A percentile compares a stretch with the other conserved stretches of the same genome.
These are phyloP conservation scores for Alternaria sp. DNA, from an alignment of 2,329 filamentous ascomycete genomes.

Conservation along the genomic window DNA sequence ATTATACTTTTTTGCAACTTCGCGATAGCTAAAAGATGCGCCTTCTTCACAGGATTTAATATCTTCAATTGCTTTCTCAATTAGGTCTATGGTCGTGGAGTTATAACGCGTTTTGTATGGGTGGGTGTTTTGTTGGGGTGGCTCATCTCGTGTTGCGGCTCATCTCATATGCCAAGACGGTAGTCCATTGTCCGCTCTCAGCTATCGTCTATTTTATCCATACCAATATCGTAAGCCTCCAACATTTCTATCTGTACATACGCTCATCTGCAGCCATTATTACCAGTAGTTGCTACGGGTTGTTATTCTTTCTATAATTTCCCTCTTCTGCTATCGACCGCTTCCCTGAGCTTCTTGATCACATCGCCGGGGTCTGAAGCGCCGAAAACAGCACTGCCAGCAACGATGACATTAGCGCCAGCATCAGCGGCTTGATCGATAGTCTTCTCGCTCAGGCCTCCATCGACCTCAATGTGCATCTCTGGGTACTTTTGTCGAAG, in stretches of 20 bases:
- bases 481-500: slow-evolving; percentile 86
- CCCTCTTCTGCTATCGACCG: slow-evolving; percentile 71
- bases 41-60: too few relatives aligned
- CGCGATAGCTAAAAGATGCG: too few relatives aligned
- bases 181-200: neutral
- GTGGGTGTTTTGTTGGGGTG: too few relatives aligned
- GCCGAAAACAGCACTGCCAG: slow-evolving; percentile 94
- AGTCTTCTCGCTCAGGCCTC: slow-evolving; percentile 84
- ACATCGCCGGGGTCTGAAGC: slow-evolving; percentile 88
- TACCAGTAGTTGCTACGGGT: neutral
- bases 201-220: slow-evolving; percentile 6
- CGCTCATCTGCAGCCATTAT: neutral
- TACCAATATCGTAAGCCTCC: slow-evolving; percentile 9
- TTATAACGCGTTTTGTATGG: too few relatives aligned
- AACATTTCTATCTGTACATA: slow-evolving; percentile 6
- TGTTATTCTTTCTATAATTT: slow-evolving; percentile 36
- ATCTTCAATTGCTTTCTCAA: too few relatives aligned
- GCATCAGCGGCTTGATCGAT: slow-evolving; percentile 95
- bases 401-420: slow-evolving; percentile 97
- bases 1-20: too few relatives aligned
- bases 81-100: too few relatives aligned
- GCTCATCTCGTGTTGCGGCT: too few relatives aligned
- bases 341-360: slow-evolving; percentile 79
- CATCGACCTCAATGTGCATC: slow-evolving; percentile 96
- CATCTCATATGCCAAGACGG: too few relatives aligned